These are phyloP conservation scores for Dryas octopetala DNA, from an alignment of 306 rosid species.

Conservation along the genomic window DNA sequence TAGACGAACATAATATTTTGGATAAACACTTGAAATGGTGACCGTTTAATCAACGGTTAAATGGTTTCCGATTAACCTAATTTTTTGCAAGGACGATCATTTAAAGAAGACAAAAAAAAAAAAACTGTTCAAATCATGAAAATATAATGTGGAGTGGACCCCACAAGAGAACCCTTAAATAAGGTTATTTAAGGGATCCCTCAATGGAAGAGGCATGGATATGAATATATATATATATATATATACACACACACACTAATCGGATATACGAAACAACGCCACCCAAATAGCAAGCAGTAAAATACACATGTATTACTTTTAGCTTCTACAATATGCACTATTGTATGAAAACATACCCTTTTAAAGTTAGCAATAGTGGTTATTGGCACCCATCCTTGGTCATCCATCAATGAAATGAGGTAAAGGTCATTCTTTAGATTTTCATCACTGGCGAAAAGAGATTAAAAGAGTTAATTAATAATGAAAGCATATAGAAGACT, in stretches of 20 bases:
- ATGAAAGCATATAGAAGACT: neutral
- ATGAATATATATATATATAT: too few relatives aligned
- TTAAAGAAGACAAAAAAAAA: too few relatives aligned
- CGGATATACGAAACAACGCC: neutral
- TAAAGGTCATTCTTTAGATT: slow-evolving; percentile 76
- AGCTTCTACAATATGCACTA: slow-evolving; percentile 7
- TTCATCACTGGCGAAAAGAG: slow-evolving; percentile 77
- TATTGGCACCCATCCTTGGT: slow-evolving; percentile 90
- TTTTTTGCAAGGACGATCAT: too few relatives aligned
- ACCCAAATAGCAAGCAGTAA: neutral
- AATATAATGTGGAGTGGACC: too few relatives aligned
- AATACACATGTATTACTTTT: neutral
- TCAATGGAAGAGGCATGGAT: too few relatives aligned
- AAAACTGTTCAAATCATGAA: too few relatives aligned
- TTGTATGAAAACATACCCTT: slow-evolving; percentile 57
- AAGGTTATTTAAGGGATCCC: too few relatives aligned
- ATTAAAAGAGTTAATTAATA: slow-evolving; percentile 44
- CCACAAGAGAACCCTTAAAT: too few relatives aligned
- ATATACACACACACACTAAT: neutral
- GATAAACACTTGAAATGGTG: too few relatives aligned
- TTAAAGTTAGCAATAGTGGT: slow-evolving; percentile 71
- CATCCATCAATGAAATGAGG: slow-evolving; percentile 85
- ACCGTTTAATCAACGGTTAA: too few relatives aligned
- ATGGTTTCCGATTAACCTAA: too few relatives aligned
- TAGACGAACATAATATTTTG: too few relatives aligned